A percentile compares a stretch with the other conserved stretches of the same genome.
These are phyloP conservation scores for Eucommia ulmoides DNA, from an alignment of 257 asterid species.

Conservation along the genomic window DNA sequence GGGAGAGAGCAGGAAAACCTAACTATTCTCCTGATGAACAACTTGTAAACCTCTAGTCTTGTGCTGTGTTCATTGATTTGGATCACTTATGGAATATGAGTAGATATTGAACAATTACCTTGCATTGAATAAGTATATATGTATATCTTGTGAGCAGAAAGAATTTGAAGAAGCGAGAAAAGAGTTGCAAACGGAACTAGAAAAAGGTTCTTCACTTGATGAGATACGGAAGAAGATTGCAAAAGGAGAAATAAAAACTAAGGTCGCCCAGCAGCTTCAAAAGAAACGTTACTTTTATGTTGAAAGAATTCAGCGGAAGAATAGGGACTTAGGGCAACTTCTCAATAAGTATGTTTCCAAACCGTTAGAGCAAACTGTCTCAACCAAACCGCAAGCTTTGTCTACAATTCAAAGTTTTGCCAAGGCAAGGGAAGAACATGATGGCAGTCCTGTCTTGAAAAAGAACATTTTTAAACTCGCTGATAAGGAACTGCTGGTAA, in stretches of 20 bases:
- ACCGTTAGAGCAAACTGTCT: conserved; percentile 22
- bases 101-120: not conserved
- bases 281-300: conserved; percentile 18
- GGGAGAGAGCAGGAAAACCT: conserved; percentile 95
- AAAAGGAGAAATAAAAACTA: conserved; percentile 60
- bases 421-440: conserved; percentile 42
- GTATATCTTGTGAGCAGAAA: conserved; percentile 32
- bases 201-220: conserved; percentile 54
- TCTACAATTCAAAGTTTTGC: conserved; percentile 46
- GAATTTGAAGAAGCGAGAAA: conserved; percentile 88
- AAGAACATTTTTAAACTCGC: conserved; percentile 43
- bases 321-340: conserved; percentile 57
- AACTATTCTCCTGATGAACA: conserved; percentile 67
- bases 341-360: conserved; percentile 39
- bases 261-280: conserved; percentile 39
- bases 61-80: conserved; percentile 1
- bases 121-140: not conserved
- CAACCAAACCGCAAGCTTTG: conserved; percentile 36
- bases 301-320: conserved; percentile 77
- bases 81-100: not conserved
- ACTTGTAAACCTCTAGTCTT: conserved; percentile 39
- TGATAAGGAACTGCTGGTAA: conserved; percentile 75
- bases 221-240: conserved; percentile 43
- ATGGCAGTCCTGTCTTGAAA: conserved; percentile 37
- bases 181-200: conserved; percentile 66